phyloP scores from a whole-genome alignment of 2,329 filamentous ascomycete genomes.

The Pyrenophora seminiperda region DNA sequence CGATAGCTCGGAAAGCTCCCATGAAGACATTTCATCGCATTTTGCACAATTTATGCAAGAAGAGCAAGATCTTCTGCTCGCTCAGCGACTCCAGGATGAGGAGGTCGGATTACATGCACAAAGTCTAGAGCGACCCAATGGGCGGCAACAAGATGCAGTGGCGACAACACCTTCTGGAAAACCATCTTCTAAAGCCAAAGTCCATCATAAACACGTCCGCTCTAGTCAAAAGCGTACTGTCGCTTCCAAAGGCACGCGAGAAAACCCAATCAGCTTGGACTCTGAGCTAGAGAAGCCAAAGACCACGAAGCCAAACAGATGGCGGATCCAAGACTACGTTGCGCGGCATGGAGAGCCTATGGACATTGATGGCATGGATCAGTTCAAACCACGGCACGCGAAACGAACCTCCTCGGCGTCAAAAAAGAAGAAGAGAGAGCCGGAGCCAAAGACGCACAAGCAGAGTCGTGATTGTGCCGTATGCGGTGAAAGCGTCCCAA shows the following conservation, averaged over 20 bases:
- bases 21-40: background rate
- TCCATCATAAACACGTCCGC: background rate
- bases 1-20: background rate
- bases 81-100: background rate
- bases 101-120: background rate
- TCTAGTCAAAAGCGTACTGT: background rate
- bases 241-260: slow-evolving; percentile 7
- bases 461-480: slow-evolving; percentile 27
- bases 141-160: background rate
- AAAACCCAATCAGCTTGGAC: slow-evolving; percentile 15
- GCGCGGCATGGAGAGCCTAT: slow-evolving; percentile 6
- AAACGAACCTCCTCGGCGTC: no score
- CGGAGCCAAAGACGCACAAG: background rate
- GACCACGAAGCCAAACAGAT: background rate
- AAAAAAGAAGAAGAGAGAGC: no score
- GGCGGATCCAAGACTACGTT: background rate
- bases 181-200: background rate
- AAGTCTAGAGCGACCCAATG: background rate
- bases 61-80: slow-evolving; percentile 10
- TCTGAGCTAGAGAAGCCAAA: slow-evolving; percentile 7
- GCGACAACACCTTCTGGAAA: background rate
- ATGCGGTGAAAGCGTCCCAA: slow-evolving; percentile 22
- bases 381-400: background rate
- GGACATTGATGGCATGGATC: background rate
- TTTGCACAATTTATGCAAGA: slow-evolving; percentile 2